Percentiles rank a stretch among this genome's conserved stretches.
Evolutionary conservation across 148 eudicot species (phyloP).

Genomic region (Persicaria maculosa): DNA sequence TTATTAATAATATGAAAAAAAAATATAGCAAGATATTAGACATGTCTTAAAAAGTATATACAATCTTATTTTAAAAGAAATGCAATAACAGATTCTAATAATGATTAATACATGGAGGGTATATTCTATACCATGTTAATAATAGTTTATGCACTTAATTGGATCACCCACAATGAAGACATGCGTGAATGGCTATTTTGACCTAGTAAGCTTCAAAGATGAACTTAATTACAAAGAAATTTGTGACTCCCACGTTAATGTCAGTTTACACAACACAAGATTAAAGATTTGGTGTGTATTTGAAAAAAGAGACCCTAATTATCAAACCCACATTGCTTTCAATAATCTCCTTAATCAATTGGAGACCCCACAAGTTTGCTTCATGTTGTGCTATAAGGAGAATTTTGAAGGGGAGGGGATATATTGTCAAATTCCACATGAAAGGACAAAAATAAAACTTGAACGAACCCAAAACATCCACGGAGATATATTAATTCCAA

Average conservation of each 20-base stretch:
- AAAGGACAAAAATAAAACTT: background rate
- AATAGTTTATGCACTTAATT: background rate
- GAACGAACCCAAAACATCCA: background rate
- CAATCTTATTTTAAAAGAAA: too few relatives aligned
- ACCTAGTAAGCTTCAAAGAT: background rate
- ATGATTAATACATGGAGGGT: background rate
- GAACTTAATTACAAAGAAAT: background rate
- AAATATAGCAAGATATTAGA: too few relatives aligned
- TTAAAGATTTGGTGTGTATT: slow-evolving; percentile 5
- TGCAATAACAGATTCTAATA: background rate
- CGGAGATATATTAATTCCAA: background rate
- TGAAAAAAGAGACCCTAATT: background rate
- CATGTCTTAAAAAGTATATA: too few relatives aligned
- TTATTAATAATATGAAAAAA: too few relatives aligned
- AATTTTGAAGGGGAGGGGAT: background rate
- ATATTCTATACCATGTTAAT: background rate
- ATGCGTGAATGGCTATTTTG: background rate
- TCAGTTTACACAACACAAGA: background rate
- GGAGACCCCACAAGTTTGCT: slow-evolving; percentile 1
- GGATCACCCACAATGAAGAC: background rate
- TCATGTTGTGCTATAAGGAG: background rate
- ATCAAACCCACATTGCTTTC: background rate
- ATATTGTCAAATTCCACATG: background rate
- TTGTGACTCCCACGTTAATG: background rate
- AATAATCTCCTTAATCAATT: background rate